phyloP scores from a whole-genome alignment of 352 stramenopile species.

The Phytophthora sansomeana region DNA sequence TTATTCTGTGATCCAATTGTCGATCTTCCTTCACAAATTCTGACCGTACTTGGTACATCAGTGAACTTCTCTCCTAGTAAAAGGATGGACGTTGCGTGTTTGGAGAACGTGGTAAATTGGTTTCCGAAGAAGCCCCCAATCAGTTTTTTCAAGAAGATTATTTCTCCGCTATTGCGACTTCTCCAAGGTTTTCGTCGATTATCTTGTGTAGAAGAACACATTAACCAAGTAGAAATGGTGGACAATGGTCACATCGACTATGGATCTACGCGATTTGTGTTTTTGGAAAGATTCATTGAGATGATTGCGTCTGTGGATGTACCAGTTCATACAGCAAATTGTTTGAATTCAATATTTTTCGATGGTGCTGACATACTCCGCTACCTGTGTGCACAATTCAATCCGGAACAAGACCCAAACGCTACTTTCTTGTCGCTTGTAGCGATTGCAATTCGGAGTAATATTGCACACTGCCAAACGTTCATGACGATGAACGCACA shows the following conservation, averaged over 20 bases:
- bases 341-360: slow-evolving; percentile 29
- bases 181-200: slow-evolving; percentile 19
- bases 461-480: slow-evolving; percentile 20
- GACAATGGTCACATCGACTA: background rate
- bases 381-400: slow-evolving; percentile 28
- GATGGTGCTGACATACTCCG: slow-evolving; percentile 24
- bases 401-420: slow-evolving; percentile 1
- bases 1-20: slow-evolving; percentile 25
- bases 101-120: slow-evolving; percentile 20
- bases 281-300: slow-evolving; percentile 26
- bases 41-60: slow-evolving; percentile 18
- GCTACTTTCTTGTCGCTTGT: slow-evolving; percentile 29
- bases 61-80: slow-evolving; percentile 5
- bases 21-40: slow-evolving; percentile 19
- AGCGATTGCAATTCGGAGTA: slow-evolving; percentile 13
- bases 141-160: slow-evolving; percentile 10
- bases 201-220: slow-evolving; percentile 2
- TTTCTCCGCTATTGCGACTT: slow-evolving; percentile 6
- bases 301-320: slow-evolving; percentile 23
- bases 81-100: slow-evolving; percentile 24
- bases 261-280: background rate
- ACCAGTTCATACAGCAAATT: slow-evolving; percentile 12
- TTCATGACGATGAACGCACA: slow-evolving; percentile 13
- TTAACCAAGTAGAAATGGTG: background rate
- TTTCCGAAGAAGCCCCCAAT: slow-evolving; percentile 25